Evolutionary conservation across 345 rosid species (phyloP).

Genomic region (Acer yangbiense): DNA sequence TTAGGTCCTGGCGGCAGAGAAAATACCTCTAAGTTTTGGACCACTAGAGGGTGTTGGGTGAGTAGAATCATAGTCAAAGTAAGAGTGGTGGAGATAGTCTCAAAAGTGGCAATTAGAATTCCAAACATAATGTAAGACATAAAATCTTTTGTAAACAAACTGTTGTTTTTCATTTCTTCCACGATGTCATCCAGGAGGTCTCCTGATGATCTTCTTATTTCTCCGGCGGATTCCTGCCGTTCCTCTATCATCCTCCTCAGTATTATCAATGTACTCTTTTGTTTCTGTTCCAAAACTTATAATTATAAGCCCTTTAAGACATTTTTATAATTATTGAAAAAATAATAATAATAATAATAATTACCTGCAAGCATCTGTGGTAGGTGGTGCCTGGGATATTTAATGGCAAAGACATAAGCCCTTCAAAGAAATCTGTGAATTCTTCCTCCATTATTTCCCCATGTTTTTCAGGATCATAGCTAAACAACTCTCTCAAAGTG

Average conservation of each 20-base stretch:
- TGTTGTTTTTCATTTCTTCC: slow-evolving; percentile 10
- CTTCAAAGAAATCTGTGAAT: slow-evolving; percentile 23
- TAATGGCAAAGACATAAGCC: slow-evolving; percentile 34
- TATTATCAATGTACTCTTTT: slow-evolving; percentile 22
- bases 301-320: too few relatives aligned
- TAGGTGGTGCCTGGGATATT: slow-evolving; percentile 33
- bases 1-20: neutral
- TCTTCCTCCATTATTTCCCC: slow-evolving; percentile 21
- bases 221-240: neutral
- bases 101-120: slow-evolving; percentile 28
- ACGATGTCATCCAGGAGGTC: slow-evolving; percentile 28
- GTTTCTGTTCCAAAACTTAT: slow-evolving; percentile 9
- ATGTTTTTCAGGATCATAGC: slow-evolving; percentile 22
- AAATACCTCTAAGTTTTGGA: slow-evolving; percentile 23
- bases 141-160: slow-evolving; percentile 13
- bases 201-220: slow-evolving; percentile 4
- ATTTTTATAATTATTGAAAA: too few relatives aligned
- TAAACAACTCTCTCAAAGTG: slow-evolving; percentile 20
- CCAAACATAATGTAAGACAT: slow-evolving; percentile 21
- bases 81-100: slow-evolving; percentile 26
- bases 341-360: too few relatives aligned
- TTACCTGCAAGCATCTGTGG: slow-evolving; percentile 29
- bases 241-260: slow-evolving; percentile 21
- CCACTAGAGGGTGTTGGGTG: slow-evolving; percentile 18
- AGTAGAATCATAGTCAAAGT: slow-evolving; percentile 27